phyloP scores from a whole-genome alignment of 768 basidiomycete genomes.

The Suillus tomentosus region DNA sequence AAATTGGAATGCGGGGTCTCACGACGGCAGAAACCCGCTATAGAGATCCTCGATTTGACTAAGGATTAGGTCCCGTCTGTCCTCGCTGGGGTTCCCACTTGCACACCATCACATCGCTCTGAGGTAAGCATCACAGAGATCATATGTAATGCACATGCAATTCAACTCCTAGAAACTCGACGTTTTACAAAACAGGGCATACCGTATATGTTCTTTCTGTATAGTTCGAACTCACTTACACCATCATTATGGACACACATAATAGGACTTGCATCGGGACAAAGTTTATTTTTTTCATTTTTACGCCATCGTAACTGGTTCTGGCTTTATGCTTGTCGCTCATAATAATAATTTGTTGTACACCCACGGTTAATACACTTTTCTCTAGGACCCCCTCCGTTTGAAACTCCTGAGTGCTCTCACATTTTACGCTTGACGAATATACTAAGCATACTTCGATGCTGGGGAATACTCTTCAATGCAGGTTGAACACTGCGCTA shows the following conservation, averaged over 20 bases:
- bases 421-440: neutral
- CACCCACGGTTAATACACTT: neutral
- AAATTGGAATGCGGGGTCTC: constrained; percentile 12
- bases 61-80: neutral
- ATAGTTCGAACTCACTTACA: neutral
- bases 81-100: neutral
- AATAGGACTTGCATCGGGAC: neutral
- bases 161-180: neutral
- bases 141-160: neutral
- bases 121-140: neutral
- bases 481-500: neutral
- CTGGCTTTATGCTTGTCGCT: neutral
- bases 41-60: neutral
- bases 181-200: neutral
- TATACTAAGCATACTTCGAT: neutral
- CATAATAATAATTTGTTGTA: neutral
- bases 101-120: neutral
- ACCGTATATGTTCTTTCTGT: neutral
- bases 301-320: neutral
- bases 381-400: neutral
- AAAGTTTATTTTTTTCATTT: neutral
- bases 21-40: neutral
- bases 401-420: neutral
- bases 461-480: neutral
- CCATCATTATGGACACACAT: neutral